Conservation (phyloP, 805 yeast species). For the Debaryomyces tyrocola region DNA sequence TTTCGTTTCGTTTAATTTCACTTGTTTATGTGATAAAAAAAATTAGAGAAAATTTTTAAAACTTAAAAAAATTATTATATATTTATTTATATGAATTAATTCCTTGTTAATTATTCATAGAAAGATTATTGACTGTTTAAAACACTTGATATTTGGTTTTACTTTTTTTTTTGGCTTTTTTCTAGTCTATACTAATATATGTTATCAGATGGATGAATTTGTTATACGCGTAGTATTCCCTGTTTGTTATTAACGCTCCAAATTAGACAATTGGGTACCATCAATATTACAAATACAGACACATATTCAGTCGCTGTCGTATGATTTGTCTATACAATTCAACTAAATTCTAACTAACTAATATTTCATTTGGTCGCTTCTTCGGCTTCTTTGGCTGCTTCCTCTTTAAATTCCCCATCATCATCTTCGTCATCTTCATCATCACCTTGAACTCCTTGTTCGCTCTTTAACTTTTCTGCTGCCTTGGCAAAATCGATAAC, state of each 20-base stretch:
- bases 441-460: slow-evolving; percentile 40
- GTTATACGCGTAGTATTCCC: too few relatives aligned
- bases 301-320: neutral
- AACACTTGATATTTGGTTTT: slow-evolving; percentile 2
- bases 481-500: slow-evolving; percentile 84
- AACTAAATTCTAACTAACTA: neutral
- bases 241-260: too few relatives aligned
- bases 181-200: slow-evolving; percentile 2
- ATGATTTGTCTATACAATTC: neutral
- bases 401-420: slow-evolving; percentile 52
- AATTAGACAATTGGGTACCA: too few relatives aligned
- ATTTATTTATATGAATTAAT: neutral
- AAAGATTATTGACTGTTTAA: too few relatives aligned
- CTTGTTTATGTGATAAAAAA: neutral
- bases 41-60: neutral
- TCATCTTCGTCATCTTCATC: slow-evolving; percentile 52
- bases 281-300: neutral
- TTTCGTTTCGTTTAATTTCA: neutral
- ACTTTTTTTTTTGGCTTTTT: slow-evolving; percentile 8
- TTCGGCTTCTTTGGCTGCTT: slow-evolving; percentile 4
- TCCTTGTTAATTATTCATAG: neutral
- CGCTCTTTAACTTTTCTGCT: slow-evolving; percentile 64
- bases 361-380: neutral
- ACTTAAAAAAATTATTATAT: neutral
- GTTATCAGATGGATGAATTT: neutral